These are phyloP conservation scores for Teunomyces cretensis DNA, from an alignment of 805 yeast species.

Conservation along the genomic window DNA sequence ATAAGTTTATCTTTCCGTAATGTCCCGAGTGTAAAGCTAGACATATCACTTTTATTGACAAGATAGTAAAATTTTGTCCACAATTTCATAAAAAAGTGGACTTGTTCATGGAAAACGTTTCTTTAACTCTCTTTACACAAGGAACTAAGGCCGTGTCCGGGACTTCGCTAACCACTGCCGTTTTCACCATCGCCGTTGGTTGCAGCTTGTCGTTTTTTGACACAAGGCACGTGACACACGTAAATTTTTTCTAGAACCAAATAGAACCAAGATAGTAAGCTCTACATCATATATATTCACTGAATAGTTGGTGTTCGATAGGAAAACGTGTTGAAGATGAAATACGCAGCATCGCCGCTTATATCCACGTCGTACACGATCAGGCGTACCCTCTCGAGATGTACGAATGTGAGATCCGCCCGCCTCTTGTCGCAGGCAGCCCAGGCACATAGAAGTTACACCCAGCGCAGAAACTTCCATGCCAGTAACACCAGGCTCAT, in stretches of 20 bases:
- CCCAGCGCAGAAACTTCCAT: constrained; percentile 39
- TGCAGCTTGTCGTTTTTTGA: no score
- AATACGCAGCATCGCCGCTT: constrained; percentile 1
- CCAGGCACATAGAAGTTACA: background rate
- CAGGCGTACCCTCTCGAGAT: background rate
- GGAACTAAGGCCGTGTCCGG: no score
- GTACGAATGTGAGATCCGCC: background rate
- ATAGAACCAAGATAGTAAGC: background rate
- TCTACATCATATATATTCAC: background rate
- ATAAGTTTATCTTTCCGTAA: no score
- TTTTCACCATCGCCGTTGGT: no score
- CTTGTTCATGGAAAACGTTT: no score
- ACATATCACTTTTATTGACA: no score
- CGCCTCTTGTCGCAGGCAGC: background rate
- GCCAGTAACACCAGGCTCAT: constrained; percentile 28
- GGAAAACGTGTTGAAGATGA: constrained; percentile 2
- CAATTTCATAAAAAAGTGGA: no score
- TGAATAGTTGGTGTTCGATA: background rate
- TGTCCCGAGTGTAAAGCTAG: no score
- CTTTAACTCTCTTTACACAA: no score
- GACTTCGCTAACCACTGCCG: no score
- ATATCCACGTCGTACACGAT: background rate
- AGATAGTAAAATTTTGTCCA: no score
- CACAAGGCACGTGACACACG: background rate
- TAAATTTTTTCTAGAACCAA: constrained; percentile 3